Evolutionary conservation across 2,329 filamentous ascomycete genomes (phyloP).

Genomic region (Hawksworthiomyces lignivorus): DNA sequence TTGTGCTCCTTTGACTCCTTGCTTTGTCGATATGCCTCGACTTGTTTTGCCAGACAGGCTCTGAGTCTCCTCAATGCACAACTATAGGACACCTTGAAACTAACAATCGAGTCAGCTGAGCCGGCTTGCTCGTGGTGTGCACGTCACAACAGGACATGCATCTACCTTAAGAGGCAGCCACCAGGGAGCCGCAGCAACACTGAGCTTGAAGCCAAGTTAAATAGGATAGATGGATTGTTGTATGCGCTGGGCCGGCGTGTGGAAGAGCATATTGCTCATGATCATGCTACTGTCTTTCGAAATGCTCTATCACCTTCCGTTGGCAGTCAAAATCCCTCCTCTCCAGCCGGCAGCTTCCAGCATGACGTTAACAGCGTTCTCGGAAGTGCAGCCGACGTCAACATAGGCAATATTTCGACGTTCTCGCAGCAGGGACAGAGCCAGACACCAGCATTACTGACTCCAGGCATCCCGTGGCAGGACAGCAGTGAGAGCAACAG

Average conservation of each 20-base stretch:
- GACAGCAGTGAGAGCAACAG: slow-evolving; percentile 33
- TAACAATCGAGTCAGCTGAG: slow-evolving; percentile 38
- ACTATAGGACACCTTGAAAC: not conserved
- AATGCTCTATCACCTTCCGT: not conserved
- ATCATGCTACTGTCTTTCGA: slow-evolving; percentile 6
- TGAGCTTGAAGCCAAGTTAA: slow-evolving; percentile 64
- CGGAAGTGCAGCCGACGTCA: slow-evolving; percentile 54
- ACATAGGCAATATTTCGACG: slow-evolving; percentile 28
- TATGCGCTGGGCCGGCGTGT: slow-evolving; percentile 44
- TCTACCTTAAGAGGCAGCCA: slow-evolving; percentile 62
- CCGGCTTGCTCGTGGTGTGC: slow-evolving; percentile 63
- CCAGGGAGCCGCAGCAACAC: slow-evolving; percentile 64
- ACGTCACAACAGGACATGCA: slow-evolving; percentile 53
- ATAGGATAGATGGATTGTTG: slow-evolving; percentile 59
- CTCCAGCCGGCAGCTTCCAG: not conserved
- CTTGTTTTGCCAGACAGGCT: too few species aligned
- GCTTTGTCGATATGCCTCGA: too few species aligned
- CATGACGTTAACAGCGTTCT: slow-evolving; percentile 29
- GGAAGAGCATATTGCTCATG: slow-evolving; percentile 13
- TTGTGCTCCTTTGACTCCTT: too few species aligned
- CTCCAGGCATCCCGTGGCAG: not conserved
- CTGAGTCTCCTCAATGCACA: too few species aligned
- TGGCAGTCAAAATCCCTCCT: not conserved
- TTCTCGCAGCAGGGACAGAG: slow-evolving; percentile 19
- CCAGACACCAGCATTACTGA: not conserved